phyloP scores from a whole-genome alignment of 371 early-diverging fungal genomes.

The Coemansia sp. region DNA sequence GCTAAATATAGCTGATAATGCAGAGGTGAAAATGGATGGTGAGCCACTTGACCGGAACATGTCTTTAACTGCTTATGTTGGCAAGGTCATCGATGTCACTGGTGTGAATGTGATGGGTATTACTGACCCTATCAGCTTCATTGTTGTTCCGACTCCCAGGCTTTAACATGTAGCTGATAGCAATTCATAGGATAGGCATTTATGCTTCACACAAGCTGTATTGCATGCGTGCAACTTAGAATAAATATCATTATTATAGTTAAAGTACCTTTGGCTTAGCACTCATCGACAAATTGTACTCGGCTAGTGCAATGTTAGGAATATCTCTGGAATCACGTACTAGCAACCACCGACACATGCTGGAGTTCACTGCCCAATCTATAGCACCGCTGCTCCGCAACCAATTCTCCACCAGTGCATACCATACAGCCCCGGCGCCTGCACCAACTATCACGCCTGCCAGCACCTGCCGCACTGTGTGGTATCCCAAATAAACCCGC shows the following conservation, averaged over 20 bases:
- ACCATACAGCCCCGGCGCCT: constrained; percentile 65
- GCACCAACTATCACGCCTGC: constrained; percentile 67
- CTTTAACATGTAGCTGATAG: too few relatives aligned
- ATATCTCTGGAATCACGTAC: constrained; percentile 55
- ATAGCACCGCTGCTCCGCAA: constrained; percentile 52
- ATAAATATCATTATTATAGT: background rate
- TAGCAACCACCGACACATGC: constrained; percentile 54
- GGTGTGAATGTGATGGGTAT: too few relatives aligned
- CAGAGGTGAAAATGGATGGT: background rate
- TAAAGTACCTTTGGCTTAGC: constrained; percentile 1
- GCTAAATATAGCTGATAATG: background rate
- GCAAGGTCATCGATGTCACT: too few relatives aligned
- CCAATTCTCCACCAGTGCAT: constrained; percentile 47
- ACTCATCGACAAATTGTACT: constrained; percentile 25
- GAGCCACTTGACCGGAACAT: background rate
- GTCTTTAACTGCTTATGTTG: too few relatives aligned
- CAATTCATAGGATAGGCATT: too few relatives aligned
- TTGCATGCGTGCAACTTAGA: too few relatives aligned
- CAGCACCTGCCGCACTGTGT: constrained; percentile 72
- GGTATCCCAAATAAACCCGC: constrained; percentile 83
- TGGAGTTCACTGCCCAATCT: constrained; percentile 51
- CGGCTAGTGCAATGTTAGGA: constrained; percentile 27
- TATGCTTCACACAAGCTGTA: too few relatives aligned
- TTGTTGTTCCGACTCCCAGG: too few relatives aligned
- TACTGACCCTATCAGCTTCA: too few relatives aligned